A percentile compares a stretch with the other conserved stretches of the same genome.
phyloP scores from a whole-genome alignment of 768 basidiomycete genomes.

The Xerocomellus intermedius region DNA sequence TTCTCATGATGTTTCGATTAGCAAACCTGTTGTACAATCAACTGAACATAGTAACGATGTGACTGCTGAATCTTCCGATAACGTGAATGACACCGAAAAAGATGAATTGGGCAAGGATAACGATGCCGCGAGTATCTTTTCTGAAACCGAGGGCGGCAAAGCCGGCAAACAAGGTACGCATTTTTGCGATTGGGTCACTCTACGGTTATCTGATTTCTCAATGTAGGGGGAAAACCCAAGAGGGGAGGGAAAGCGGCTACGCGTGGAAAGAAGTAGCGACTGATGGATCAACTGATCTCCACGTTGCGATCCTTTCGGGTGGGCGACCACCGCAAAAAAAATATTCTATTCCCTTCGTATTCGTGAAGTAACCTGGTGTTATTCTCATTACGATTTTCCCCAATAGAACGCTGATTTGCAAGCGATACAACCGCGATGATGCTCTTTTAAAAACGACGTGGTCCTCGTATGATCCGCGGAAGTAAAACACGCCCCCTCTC shows the following conservation, averaged over 20 bases:
- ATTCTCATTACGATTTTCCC: neutral
- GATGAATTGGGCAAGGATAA: constrained; percentile 28
- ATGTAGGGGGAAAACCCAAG: neutral
- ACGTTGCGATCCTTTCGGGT: constrained; percentile 3
- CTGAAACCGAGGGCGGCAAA: constrained; percentile 22
- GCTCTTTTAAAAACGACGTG: neutral
- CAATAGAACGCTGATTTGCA: constrained; percentile 8
- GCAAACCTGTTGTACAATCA: constrained; percentile 28
- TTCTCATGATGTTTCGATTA: constrained; percentile 17
- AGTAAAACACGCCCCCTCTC: neutral
- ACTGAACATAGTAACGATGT: constrained; percentile 26
- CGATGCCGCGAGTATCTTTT: constrained; percentile 10
- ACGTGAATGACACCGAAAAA: constrained; percentile 25
- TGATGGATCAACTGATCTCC: neutral
- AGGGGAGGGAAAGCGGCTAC: neutral
- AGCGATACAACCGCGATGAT: constrained; percentile 10
- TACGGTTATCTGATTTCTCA: constrained; percentile 7
- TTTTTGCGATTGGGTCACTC: neutral
- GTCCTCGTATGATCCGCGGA: constrained; percentile 10
- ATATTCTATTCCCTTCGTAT: neutral
- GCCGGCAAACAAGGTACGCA: constrained; percentile 13
- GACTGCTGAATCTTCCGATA: constrained; percentile 20
- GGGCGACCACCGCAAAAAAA: constrained; percentile 8
- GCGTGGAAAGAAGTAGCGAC: neutral
- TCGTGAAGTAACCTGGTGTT: constrained; percentile 22